Evolutionary conservation across 2,329 filamentous ascomycete genomes (phyloP), one percentile per base, ranked within the genome.

Genomic region (Teratosphaeria pseudoeucalypti): DNA sequence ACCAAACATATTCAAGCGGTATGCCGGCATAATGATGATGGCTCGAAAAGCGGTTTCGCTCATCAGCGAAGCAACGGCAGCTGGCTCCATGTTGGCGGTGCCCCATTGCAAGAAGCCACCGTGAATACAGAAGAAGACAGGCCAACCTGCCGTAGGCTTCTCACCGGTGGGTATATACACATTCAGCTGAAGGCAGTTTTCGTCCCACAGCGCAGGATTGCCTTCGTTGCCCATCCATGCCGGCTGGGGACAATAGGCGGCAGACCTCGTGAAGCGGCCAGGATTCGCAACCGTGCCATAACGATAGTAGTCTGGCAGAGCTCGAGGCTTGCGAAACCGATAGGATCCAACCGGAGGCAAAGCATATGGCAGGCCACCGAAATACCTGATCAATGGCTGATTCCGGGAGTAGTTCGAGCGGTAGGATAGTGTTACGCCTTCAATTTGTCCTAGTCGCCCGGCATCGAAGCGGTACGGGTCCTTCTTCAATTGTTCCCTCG

Each of bases 111-210:
- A 73, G 66, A 82, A 85, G 2, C 82, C 82, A 32, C 71, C 75
- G 78, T 81, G 82, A 54, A 84, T 81, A 68, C 77, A 84, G 64
- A 84, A 78, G 56, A 82, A 74, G 0, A 84, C 81, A 4, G 82
- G 82, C 81, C 81, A 84, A 16, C 82, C 79, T 73, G 58, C 60
- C 37, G 69, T 67, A 6, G 78, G 78, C 19, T 72, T 63, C n/a
- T 74, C 67, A 5, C 77, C 80, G 23, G 69, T 64, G 2, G 82
- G 82, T 47, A 82, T 73, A 76, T 80, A 84, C 5, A 85, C 73
- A 66, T 83, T 84, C 56, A 75, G 71, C 63, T 83, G 79, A 61
- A 83, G 74, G 61, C 82, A 84, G 67, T 84, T 80, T 64, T 85
- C 82, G 55, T 76, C 74, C 68, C 74, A 76, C 4, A 69, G 61